A percentile compares a stretch with the other conserved stretches of the same genome.
These are phyloP conservation scores for Tetragonia tetragonoides DNA, from an alignment of 148 eudicot genomes.

Conservation along the genomic window DNA sequence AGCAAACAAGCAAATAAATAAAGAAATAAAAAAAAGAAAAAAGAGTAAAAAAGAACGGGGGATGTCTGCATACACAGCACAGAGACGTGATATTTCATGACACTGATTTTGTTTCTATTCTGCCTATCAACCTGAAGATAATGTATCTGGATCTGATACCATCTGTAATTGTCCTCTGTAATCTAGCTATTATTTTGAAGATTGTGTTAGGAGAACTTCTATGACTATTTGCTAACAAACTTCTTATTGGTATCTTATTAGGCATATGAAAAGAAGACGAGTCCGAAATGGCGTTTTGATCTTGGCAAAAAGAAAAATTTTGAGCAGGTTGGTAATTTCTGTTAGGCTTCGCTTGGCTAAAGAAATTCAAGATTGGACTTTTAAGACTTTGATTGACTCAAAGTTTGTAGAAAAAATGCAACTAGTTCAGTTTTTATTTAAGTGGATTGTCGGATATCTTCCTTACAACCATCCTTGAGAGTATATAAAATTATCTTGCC, in stretches of 20 bases:
- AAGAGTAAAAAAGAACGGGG: neutral
- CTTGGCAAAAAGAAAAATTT: constrained; percentile 94
- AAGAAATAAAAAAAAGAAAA: neutral
- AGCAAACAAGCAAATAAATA: neutral
- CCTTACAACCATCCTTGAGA: neutral
- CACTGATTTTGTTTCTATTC: neutral
- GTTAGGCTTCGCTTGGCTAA: neutral
- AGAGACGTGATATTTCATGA: neutral
- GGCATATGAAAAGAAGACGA: constrained; percentile 94
- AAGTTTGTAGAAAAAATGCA: neutral
- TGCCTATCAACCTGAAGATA: neutral
- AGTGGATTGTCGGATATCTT: neutral
- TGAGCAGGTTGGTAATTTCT: constrained; percentile 63
- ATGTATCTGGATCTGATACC: neutral
- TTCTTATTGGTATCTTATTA: constrained; percentile 24
- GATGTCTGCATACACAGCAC: neutral
- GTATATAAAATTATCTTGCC: neutral
- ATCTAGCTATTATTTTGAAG: neutral
- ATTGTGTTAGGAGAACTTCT: neutral
- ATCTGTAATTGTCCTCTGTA: neutral
- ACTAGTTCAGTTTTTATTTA: neutral
- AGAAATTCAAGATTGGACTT: neutral
- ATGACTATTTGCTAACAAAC: neutral
- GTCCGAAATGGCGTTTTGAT: constrained; percentile 88
- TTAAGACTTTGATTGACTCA: neutral